Conservation (phyloP, 768 basidiomycete genomes). For the Lyophyllum shimeji region DNA sequence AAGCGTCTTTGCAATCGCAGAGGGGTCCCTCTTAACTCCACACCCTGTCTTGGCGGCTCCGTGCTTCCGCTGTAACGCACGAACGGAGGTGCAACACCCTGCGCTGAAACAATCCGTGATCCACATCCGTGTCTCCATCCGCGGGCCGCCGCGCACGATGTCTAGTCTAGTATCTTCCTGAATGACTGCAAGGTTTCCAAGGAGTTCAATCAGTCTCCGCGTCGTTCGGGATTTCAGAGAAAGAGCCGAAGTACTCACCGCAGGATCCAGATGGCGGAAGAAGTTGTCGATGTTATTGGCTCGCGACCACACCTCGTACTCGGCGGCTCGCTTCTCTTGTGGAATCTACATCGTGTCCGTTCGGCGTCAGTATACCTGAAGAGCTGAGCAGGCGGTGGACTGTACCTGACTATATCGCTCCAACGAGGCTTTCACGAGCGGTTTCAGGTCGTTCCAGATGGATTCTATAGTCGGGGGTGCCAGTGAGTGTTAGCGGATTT, state of each 20-base stretch:
- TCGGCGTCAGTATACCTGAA: not conserved
- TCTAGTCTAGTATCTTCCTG: not conserved
- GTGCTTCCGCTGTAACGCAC: too few species aligned
- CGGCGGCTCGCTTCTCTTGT: not conserved
- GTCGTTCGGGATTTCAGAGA: not conserved
- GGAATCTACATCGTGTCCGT: not conserved
- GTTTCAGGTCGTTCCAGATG: not conserved
- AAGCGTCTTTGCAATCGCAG: too few species aligned
- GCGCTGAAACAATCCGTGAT: too few species aligned
- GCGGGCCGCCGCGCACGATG: not conserved
- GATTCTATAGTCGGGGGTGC: not conserved
- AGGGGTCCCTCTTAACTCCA: too few species aligned
- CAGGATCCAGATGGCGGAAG: conserved; percentile 3
- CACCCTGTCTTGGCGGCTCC: too few species aligned
- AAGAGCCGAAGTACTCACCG: not conserved
- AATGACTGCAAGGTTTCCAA: not conserved
- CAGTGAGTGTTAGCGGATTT: not conserved
- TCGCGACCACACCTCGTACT: conserved; percentile 1
- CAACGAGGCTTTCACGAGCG: not conserved
- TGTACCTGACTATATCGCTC: not conserved
- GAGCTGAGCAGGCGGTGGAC: too few species aligned
- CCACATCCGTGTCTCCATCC: not conserved
- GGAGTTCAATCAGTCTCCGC: not conserved
- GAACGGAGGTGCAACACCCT: too few species aligned
- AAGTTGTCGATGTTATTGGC: conserved; percentile 9